Evolutionary conservation across 768 basidiomycete species (phyloP), one percentile per base, ranked within the genome.

Genomic region (Gelatoporia subvermispora): DNA sequence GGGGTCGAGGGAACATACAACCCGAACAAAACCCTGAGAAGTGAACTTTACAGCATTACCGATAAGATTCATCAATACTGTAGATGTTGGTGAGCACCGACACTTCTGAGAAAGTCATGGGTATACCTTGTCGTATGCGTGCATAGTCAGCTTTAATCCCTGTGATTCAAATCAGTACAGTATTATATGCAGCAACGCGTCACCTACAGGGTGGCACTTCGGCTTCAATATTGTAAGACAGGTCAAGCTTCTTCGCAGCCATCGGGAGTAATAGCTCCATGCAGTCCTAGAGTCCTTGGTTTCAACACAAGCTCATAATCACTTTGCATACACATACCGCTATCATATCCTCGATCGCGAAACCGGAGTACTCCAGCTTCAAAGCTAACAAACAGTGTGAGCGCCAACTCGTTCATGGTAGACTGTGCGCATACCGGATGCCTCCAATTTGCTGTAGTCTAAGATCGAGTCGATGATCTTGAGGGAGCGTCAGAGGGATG

Each of bases 11-110:
- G 76, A 76, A 57, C 82, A 84, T 2, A 69, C 72, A 17, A 85
- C 81, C 34, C 77, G 73, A 20, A 88, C 84, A 37, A 73, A 81
- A 8, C 86, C 85, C 17, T 61, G 67, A 1, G 74, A 71, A 1
- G 85, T 86, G 61, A 87, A 88, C 57, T 87, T 88, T 47, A 87
- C 79, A 3, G 84, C 84, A 58, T 88, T 88, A 8, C 84, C 85
- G 41, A 87, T 82, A 42, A 87, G 64, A 60, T 88, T 88, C 84
- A 86, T 86, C 18, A 87, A 65, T 9, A 86, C 84, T 84, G 25
- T 4, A 5, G 13, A 49, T 21, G 41, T 24, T 13, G 31, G 35
- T 49, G 21, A 20, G 21, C 13, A 13, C 13, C 7, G 13, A 31
- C 13, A 7, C 28, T 7, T 5, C 28, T 31, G 28, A 31, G 28